Base-by-base conservation (phyloP, 257 asterid genomes). In the Forsythia suspensa region DNA sequence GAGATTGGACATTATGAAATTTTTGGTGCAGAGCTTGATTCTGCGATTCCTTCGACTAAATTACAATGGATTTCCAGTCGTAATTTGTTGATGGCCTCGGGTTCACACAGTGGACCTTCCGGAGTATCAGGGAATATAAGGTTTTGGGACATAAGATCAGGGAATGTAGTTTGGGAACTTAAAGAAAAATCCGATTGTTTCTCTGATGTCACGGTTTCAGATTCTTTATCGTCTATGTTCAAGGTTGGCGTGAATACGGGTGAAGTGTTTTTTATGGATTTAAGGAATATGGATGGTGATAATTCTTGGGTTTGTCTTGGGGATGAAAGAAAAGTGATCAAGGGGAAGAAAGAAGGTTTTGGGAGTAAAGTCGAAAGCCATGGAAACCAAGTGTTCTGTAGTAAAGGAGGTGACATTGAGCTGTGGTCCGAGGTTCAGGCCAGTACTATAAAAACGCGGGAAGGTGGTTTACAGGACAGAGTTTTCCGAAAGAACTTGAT, bases 41-140 rank as follows among this genome's bases (percentile, higher is more conserved):
- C 99, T 0, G 99, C 95, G 0, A 93, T 96, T 74, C 99, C 99
- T 8, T 88, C 99, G 0, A 96, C 99, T 3, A 96, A 94, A 80
- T 44, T 96, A 24, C 89, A 82, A 55, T 96, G 99, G 99, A 70
- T 92, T 40, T 44, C 95, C 0, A 79, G 85, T 70, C 97, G 89
- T 71, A 96, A 91, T 79, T 79, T 96, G 87, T 84, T 96, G 80
- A 94, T 96, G 98, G 98, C 98, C 43, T 87, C 98, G 0, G 99
- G 99, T 21, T 94, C 97, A 20, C 99, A 96, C 78, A 87, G 98
- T 46, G 98, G 97, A 7, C 94, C 97, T 6, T 87, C 92, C 8
- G 98, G 99, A 59, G 97, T 96, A 2, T 71, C 76, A 0, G 99
- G 99, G 37, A 90, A 90, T 71, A 90, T 96, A 72, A 91, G 78